These are phyloP conservation scores for Microbotryum silenes-acaulis DNA, from an alignment of 1,284 basidiomycete species.

Conservation along the genomic window DNA sequence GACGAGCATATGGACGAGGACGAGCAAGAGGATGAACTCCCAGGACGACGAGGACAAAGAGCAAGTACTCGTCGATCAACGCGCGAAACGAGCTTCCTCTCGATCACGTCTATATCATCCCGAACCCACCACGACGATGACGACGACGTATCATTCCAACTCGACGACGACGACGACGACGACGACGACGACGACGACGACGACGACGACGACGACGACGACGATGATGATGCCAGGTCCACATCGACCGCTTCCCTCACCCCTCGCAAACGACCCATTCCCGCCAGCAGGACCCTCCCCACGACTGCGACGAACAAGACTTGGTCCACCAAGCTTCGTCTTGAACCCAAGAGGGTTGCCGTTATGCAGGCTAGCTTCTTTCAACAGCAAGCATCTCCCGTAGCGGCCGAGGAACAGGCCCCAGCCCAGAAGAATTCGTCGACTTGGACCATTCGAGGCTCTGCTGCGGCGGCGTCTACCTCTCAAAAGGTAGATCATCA, in stretches of 20 bases:
- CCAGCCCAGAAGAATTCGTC: no score
- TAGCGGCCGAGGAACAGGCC: no score
- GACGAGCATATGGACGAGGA: background rate
- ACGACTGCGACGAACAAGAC: conserved; percentile 37
- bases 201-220: conserved; percentile 24
- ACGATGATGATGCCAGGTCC: conserved; percentile 14
- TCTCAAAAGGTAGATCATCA: no score
- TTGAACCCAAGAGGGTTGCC: conserved; percentile 73
- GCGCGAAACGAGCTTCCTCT: background rate
- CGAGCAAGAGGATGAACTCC: background rate
- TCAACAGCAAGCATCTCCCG: conserved; percentile 19
- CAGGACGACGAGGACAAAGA: background rate
- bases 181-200: no score
- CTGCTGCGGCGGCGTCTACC: no score
- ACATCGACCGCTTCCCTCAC: background rate
- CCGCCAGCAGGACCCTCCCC: background rate
- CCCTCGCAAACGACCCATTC: background rate
- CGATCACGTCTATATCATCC: conserved; percentile 3
- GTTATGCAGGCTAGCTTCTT: conserved; percentile 89
- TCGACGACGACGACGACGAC: conserved; percentile 20
- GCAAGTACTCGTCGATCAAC: background rate
- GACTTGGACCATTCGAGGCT: no score
- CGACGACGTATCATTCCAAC: conserved; percentile 15
- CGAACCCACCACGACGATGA: conserved; percentile 18
- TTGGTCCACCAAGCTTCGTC: conserved; percentile 60